Conservation (phyloP, 108 stramenopile genomes). For the Cylindrotheca closterium region DNA sequence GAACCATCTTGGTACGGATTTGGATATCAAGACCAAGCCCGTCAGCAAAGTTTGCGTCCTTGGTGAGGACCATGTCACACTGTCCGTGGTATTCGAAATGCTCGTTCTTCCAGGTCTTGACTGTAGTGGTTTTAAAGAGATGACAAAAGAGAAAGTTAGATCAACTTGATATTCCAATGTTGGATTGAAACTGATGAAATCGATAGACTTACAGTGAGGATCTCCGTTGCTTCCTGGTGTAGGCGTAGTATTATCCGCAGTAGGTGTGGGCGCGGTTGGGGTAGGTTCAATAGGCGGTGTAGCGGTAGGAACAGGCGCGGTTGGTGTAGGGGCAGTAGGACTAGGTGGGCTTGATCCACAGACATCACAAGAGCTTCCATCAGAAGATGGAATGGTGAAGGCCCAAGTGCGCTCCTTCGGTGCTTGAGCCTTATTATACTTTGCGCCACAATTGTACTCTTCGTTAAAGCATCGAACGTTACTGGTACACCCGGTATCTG, state of each 20-base stretch:
- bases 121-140: neutral
- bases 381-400: neutral
- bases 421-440: neutral
- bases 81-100: conserved; percentile 8
- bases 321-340: neutral
- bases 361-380: neutral
- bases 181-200: neutral
- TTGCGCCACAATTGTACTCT: neutral
- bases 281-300: neutral
- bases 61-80: conserved; percentile 10
- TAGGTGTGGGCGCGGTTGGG: neutral
- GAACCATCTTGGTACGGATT: neutral
- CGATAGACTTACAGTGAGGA: conserved; percentile 1
- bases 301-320: too few relatives aligned
- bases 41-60: neutral
- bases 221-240: neutral
- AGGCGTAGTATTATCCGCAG: too few relatives aligned
- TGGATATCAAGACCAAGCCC: neutral
- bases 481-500: too few relatives aligned
- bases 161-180: neutral
- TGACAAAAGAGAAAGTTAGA: neutral
- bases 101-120: conserved; percentile 2
- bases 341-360: neutral
- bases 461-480: neutral
- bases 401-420: neutral